Evolutionary conservation across 108 stramenopile genomes (phyloP).

Genomic region (Cyclostephanos invisitatus): DNA sequence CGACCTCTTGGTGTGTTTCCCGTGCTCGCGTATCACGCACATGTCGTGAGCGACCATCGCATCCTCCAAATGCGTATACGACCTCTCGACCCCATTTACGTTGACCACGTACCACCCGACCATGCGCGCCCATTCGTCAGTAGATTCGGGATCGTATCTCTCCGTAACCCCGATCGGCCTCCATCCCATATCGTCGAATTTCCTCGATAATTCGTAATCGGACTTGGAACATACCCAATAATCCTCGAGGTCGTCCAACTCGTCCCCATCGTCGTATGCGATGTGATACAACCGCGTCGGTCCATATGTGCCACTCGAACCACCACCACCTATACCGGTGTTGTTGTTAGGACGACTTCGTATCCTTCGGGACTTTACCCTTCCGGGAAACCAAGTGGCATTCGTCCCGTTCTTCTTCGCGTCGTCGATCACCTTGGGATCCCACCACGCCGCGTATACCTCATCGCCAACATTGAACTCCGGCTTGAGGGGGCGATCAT

Average conservation of each 20-base stretch:
- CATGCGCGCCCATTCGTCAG: constrained; percentile 8
- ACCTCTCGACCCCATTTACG: neutral
- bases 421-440: too few species aligned
- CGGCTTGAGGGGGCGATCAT: neutral
- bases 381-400: constrained; percentile 11
- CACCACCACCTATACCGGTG: neutral
- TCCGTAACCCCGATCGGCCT: constrained; percentile 11
- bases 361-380: constrained; percentile 5
- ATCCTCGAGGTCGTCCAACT: constrained; percentile 8
- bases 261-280: constrained; percentile 20
- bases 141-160: neutral
- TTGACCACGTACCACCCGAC: constrained; percentile 19
- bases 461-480: constrained; percentile 7
- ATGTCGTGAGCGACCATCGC: constrained; percentile 16
- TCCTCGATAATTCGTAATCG: constrained; percentile 12
- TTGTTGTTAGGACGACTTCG: too few species aligned
- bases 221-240: neutral
- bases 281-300: constrained; percentile 6
- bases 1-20: constrained; percentile 6
- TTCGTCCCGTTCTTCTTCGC: neutral
- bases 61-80: constrained; percentile 2
- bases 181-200: constrained; percentile 7
- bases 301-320: constrained; percentile 3
- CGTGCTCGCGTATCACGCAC: constrained; percentile 2
- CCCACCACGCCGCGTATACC: constrained; percentile 15